These are phyloP conservation scores for Gomphus bonarii DNA, from an alignment of 1,284 basidiomycete genomes.

Conservation along the genomic window DNA sequence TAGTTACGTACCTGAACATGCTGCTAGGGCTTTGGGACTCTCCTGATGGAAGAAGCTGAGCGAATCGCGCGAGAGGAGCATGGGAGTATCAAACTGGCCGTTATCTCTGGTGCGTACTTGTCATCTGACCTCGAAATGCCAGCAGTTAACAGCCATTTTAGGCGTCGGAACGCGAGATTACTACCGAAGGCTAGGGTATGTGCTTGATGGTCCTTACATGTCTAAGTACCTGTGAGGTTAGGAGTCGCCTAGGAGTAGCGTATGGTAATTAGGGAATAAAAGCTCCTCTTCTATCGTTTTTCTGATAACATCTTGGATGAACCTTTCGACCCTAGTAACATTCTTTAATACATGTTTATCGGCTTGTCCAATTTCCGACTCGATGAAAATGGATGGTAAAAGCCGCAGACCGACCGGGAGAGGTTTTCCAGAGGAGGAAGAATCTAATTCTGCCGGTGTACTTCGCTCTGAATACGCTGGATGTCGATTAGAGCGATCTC, in stretches of 20 bases:
- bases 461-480: conserved; percentile 16
- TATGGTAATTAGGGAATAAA: conserved; percentile 91
- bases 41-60: conserved; percentile 99
- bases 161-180: conserved; percentile 93
- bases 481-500: conserved; percentile 40
- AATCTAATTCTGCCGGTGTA: conserved; percentile 31
- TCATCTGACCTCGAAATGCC: not conserved
- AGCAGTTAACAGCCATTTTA: conserved; percentile 19
- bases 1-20: conserved; percentile 13
- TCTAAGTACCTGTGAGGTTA: conserved; percentile 54
- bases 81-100: conserved; percentile 87
- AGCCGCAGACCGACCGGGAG: conserved; percentile 75
- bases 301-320: conserved; percentile 90
- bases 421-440: conserved; percentile 32
- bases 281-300: conserved; percentile 92
- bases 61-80: conserved; percentile 97
- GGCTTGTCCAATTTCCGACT: conserved; percentile 92
- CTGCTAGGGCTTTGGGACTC: conserved; percentile 83
- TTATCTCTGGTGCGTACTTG: conserved; percentile 72
- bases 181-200: conserved; percentile 87
- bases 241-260: conserved; percentile 51
- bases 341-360: conserved; percentile 96
- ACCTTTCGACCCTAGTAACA: conserved; percentile 92
- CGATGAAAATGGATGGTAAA: conserved; percentile 87
- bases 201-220: conserved; percentile 96